These are phyloP conservation scores for Piloderma croceum DNA, from an alignment of 768 basidiomycete genomes.

Conservation along the genomic window DNA sequence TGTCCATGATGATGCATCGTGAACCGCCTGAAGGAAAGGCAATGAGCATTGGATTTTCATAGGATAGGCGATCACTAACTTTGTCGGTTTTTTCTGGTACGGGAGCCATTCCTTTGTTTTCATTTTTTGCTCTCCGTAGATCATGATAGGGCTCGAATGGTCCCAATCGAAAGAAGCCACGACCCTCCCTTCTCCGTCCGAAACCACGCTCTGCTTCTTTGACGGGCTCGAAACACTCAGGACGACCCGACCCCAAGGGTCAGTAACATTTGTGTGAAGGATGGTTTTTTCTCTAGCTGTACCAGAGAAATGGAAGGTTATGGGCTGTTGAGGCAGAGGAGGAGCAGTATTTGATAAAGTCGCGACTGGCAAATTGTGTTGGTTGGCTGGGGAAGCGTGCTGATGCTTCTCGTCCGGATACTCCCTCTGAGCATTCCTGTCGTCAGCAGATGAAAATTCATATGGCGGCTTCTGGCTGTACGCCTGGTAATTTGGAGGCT, in stretches of 20 bases:
- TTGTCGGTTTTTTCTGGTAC: neutral
- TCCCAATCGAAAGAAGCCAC: constrained; percentile 9
- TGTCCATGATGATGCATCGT: neutral
- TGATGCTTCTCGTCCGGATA: too few relatives aligned
- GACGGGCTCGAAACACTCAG: constrained; percentile 1
- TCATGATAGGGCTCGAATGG: constrained; percentile 5
- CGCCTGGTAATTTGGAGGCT: too few relatives aligned
- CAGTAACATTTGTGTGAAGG: constrained; percentile 5
- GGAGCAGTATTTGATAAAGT: too few relatives aligned
- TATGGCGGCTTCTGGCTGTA: too few relatives aligned
- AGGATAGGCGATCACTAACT: neutral
- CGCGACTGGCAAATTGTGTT: too few relatives aligned
- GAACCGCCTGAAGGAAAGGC: neutral
- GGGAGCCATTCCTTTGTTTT: constrained; percentile 9
- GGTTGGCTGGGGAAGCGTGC: too few relatives aligned
- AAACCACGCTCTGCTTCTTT: constrained; percentile 6
- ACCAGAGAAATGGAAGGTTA: constrained; percentile 4
- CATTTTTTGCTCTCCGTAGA: constrained; percentile 4
- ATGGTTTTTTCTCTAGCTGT: constrained; percentile 1
- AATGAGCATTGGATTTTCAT: neutral
- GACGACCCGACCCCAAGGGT: constrained; percentile 8
- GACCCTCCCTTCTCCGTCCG: constrained; percentile 1
- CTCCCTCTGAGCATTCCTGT: too few relatives aligned
- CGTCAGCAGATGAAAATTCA: too few relatives aligned
- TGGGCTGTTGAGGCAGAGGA: neutral